Base-by-base conservation (phyloP, 352 stramenopile genomes). In the Pythium chondricola region DNA sequence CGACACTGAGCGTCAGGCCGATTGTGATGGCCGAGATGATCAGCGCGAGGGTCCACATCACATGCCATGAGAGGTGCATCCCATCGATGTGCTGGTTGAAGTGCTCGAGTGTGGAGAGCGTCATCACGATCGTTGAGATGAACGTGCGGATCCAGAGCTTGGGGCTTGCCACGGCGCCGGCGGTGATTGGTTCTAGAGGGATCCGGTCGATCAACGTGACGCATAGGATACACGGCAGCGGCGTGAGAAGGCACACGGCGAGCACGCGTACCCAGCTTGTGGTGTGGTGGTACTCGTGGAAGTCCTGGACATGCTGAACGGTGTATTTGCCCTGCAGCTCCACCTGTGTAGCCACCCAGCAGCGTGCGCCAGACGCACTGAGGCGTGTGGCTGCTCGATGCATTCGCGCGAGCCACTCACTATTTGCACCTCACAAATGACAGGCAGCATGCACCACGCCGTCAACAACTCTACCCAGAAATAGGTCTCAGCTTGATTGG, bases 291-390 rank as follows among this genome's bases (percentile, higher is more conserved):
- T 52, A 61, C 9, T 41, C 7, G 13, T 8, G 24, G 18, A 61
- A 50, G n/a, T 14, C 13, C 14, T 33, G 40, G 4, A 61, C 36
- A 17, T 52, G 45, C 18, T 11, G 10, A 22, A 31, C n/a, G 17
- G 45, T 42, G 40, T 61, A 61, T 14, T 61, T 45, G 24, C 53
- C 53, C 2, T 61, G 45, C 0, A 61, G 46, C n/a, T 61, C 53
- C 17, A 61, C 53, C 25, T 61, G 53, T 16, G 41, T 27, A 13
- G 53, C 26, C 21, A 26, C 10, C 53, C 53, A 61, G 37, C 32
- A 48, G 9, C 20, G 20, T 14, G 30, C 39, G 9, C 21, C 33
- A 22, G 16, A 22, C 16, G 14, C 21, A 26, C 29, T 8, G 29
- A 33, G 8, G 8, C 13, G 29, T n/a, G n/a, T n/a, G n/a, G n/a